Evolutionary conservation across 768 basidiomycete species (phyloP).

Genomic region (Pleurotus giganteus): DNA sequence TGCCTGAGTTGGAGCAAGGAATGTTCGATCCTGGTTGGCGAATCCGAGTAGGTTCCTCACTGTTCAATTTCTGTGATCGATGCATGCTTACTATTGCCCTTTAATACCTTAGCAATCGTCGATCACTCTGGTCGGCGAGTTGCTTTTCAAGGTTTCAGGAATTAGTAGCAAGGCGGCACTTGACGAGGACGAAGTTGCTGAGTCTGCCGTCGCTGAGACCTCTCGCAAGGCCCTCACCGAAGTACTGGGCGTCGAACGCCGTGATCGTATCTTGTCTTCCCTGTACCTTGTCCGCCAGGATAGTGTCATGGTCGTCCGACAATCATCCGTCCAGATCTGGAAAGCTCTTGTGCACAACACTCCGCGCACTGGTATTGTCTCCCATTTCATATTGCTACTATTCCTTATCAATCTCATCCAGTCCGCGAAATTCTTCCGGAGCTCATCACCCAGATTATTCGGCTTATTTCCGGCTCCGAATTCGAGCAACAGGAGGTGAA

Average conservation of each 20-base stretch:
- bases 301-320: slow-evolving; percentile 82
- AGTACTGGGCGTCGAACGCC: slow-evolving; percentile 81
- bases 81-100: slow-evolving; percentile 11
- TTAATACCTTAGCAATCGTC: slow-evolving; percentile 73
- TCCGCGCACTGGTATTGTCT: slow-evolving; percentile 71
- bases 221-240: slow-evolving; percentile 86
- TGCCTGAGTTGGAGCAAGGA: slow-evolving; percentile 91
- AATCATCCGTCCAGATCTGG: slow-evolving; percentile 95
- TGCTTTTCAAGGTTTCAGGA: slow-evolving; percentile 95
- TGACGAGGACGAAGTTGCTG: slow-evolving; percentile 70
- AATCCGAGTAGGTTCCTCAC: slow-evolving; percentile 72
- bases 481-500: slow-evolving; percentile 87
- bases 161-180: slow-evolving; percentile 84
- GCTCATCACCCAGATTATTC: slow-evolving; percentile 74
- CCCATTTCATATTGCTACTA: slow-evolving; percentile 8
- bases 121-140: slow-evolving; percentile 91
- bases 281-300: slow-evolving; percentile 95
- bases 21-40: slow-evolving; percentile 97
- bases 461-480: slow-evolving; percentile 74
- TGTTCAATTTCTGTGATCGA: neutral
- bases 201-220: slow-evolving; percentile 62
- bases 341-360: slow-evolving; percentile 96
- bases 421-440: slow-evolving; percentile 90
- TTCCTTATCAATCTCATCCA: slow-evolving; percentile 22
- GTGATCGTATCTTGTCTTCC: slow-evolving; percentile 88